Conservation (phyloP, 805 yeast genomes). For the Kazachstania bromeliacearum region DNA sequence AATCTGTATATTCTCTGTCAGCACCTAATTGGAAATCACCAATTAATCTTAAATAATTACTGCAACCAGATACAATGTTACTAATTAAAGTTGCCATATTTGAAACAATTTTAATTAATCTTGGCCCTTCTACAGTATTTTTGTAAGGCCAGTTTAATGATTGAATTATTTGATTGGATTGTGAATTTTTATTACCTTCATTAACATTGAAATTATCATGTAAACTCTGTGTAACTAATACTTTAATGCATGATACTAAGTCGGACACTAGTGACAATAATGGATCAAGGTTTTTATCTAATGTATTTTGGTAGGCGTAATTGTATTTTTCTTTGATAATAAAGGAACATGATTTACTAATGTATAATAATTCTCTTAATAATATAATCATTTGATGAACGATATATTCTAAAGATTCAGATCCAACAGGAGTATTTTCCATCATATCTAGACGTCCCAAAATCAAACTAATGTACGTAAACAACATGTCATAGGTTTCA, state of each 20-base stretch:
- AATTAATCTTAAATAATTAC: slow-evolving; percentile 43
- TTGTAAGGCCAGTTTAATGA: slow-evolving; percentile 33
- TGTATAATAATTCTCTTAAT: slow-evolving; percentile 52
- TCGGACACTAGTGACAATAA: slow-evolving; percentile 53
- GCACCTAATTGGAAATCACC: slow-evolving; percentile 56
- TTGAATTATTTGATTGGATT: too few relatives aligned
- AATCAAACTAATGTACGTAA: slow-evolving; percentile 54
- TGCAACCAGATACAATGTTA: slow-evolving; percentile 40
- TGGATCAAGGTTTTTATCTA: slow-evolving; percentile 43
- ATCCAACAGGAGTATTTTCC: slow-evolving; percentile 63
- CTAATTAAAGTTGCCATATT: slow-evolving; percentile 49
- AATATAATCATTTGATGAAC: slow-evolving; percentile 61
- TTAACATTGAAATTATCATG: slow-evolving; percentile 28
- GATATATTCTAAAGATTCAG: slow-evolving; percentile 55
- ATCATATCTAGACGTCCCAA: slow-evolving; percentile 72
- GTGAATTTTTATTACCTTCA: slow-evolving; percentile 18
- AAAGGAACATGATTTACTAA: slow-evolving; percentile 41
- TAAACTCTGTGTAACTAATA: slow-evolving; percentile 47
- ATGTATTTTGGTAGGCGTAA: slow-evolving; percentile 21
- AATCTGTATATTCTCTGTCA: slow-evolving; percentile 60
- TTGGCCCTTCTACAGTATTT: slow-evolving; percentile 60
- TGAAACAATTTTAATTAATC: slow-evolving; percentile 49
- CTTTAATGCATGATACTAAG: slow-evolving; percentile 54
- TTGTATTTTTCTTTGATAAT: slow-evolving; percentile 26
- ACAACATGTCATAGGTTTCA: slow-evolving; percentile 52